These are phyloP conservation scores for Citrus australasica DNA, from an alignment of 345 rosid genomes.

Conservation along the genomic window DNA sequence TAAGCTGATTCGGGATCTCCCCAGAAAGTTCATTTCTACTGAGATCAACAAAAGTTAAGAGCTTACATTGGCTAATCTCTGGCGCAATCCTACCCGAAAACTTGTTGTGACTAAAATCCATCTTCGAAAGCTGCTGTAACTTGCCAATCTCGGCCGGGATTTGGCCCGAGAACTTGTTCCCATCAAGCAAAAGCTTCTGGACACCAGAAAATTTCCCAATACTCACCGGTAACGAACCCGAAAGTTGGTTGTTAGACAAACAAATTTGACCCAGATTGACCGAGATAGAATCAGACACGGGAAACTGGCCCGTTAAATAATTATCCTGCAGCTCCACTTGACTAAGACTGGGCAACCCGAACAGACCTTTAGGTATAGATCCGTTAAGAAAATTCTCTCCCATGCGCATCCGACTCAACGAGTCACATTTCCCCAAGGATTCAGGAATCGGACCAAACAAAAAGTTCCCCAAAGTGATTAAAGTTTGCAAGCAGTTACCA, in stretches of 20 bases:
- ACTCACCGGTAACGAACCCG: constrained; percentile 65
- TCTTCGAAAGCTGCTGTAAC: constrained; percentile 72
- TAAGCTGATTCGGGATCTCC: constrained; percentile 70
- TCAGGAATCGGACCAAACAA: constrained; percentile 79
- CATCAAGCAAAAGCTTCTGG: constrained; percentile 83
- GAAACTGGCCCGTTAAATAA: constrained; percentile 59
- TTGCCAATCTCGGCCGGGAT: constrained; percentile 79
- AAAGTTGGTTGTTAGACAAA: constrained; percentile 71
- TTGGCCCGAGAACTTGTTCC: constrained; percentile 68
- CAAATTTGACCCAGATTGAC: constrained; percentile 69
- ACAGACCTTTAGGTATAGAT: constrained; percentile 74
- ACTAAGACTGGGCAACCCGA: constrained; percentile 62
- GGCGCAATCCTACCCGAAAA: constrained; percentile 64
- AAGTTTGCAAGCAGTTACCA: constrained; percentile 61
- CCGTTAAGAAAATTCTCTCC: constrained; percentile 85
- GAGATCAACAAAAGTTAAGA: constrained; percentile 74
- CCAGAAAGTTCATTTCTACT: constrained; percentile 82
- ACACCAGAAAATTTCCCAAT: constrained; percentile 79
- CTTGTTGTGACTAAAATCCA: constrained; percentile 74
- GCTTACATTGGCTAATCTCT: constrained; percentile 76
- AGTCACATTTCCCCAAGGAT: constrained; percentile 63
- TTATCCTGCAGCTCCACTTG: constrained; percentile 86
- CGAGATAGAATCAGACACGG: constrained; percentile 42
- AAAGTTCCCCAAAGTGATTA: constrained; percentile 73
- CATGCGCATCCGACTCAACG: constrained; percentile 78